Conservation (phyloP, 1,139 yeast species). For the Yamadazyma pseudoaaseri region DNA sequence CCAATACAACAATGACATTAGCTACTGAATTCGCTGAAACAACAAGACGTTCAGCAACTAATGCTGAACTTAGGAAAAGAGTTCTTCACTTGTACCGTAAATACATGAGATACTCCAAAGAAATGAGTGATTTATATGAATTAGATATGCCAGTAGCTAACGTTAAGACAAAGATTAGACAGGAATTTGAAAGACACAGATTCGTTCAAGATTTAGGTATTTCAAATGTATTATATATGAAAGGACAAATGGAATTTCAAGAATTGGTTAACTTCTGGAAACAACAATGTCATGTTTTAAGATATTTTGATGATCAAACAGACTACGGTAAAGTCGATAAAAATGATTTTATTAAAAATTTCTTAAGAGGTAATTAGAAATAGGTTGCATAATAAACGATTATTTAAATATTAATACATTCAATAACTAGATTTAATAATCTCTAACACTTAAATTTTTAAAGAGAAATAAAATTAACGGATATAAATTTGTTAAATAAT, state of each 20-base stretch:
- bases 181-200: conserved; percentile 84
- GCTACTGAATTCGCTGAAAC: conserved; percentile 87
- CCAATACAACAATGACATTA: conserved; percentile 44
- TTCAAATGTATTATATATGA: conserved; percentile 67
- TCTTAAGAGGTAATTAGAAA: conserved; percentile 55
- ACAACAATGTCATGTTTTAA: conserved; percentile 82
- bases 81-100: conserved; percentile 73
- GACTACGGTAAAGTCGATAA: conserved; percentile 47
- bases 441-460: background rate
- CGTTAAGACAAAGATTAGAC: conserved; percentile 82
- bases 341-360: conserved; percentile 66
- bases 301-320: conserved; percentile 72
- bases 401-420: conserved; percentile 4
- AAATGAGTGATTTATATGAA: conserved; percentile 69
- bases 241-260: conserved; percentile 91
- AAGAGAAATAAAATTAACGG: conserved; percentile 2
- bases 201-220: conserved; percentile 66
- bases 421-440: conserved; percentile 1
- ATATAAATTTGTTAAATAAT: background rate
- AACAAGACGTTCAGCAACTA: conserved; percentile 64
- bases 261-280: conserved; percentile 90
- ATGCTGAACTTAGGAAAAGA: conserved; percentile 61
- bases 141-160: conserved; percentile 81
- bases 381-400: conserved; percentile 1
- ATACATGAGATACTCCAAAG: conserved; percentile 63